Evolutionary conservation across 2,329 filamentous ascomycete species (phyloP), one percentile per base, ranked within the genome.

Genomic region (Ustulina deusta): DNA sequence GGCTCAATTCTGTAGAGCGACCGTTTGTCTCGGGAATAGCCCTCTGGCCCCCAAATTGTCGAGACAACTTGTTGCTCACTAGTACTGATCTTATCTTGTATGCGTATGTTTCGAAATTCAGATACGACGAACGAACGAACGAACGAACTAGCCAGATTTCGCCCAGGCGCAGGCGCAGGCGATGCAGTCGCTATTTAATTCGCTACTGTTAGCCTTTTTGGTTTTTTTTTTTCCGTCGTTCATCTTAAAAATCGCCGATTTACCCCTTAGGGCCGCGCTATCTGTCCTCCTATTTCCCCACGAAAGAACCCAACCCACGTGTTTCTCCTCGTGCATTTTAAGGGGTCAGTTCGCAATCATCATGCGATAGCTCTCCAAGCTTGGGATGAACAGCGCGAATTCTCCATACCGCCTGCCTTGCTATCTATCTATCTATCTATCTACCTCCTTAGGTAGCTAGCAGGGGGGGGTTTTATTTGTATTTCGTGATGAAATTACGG

Each of bases 1-100:
- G 17, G 13, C 48, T 61, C 29, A 11, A 36, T 15, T 58, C 20
- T 44, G 25, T 11, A 64, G 22, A 11, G 27, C 20, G n/a, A 42
- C 40, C 25, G 49, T 44, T 13, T 57, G 55, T 68, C 61, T 63
- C 65, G 42, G 61, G 51, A 56, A 34, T 22, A 38, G 29, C 44
- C 52, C 17, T 46, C 10, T 17, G 22, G n/a, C n/a, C n/a, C 13
- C 11, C 20, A 5, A 48, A 46, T 29, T 20, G 34, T 42, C 57
- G 51, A 61, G 58, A 66, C 64, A 63, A 32, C 3, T 44, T 44
- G 36, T 54, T 9, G 51, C 32, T 27, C 51, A 22, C 42, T 25
- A 36, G 38, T 20, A 32, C 34, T 49, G 40, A 61, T 65, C 34
- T 65, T 27, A 46, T 65, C 49, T 56, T 22, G 34, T 38, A 25